A percentile compares a stretch with the other conserved stretches of the same genome.
Evolutionary conservation across 2,329 filamentous ascomycete genomes (phyloP).

Genomic region (Aspergillus brunneoviolaceus): DNA sequence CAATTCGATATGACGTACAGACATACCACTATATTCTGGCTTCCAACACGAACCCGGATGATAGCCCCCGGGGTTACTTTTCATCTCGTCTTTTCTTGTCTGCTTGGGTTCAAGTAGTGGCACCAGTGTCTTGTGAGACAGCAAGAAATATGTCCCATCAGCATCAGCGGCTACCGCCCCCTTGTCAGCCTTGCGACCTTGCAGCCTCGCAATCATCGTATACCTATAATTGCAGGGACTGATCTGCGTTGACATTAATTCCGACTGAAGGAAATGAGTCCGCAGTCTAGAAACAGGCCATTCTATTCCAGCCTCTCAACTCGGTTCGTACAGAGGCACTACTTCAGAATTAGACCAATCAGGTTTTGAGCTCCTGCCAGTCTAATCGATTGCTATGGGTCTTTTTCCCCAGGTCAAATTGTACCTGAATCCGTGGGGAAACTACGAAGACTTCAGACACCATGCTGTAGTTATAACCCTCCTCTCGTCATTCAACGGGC

Average conservation of each 20-base stretch:
- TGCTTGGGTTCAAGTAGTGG: background rate
- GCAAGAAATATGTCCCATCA: background rate
- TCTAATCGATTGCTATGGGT: slow-evolving; percentile 1
- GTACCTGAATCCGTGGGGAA: slow-evolving; percentile 15
- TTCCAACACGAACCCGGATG: background rate
- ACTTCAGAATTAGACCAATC: background rate
- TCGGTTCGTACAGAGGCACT: too few relatives aligned
- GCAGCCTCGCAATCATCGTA: background rate
- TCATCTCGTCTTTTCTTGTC: background rate
- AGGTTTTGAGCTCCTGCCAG: background rate
- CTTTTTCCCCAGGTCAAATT: slow-evolving; percentile 5
- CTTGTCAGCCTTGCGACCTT: background rate
- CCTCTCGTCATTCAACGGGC: background rate
- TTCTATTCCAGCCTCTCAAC: too few relatives aligned
- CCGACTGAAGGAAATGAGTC: too few relatives aligned
- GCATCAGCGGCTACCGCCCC: too few relatives aligned
- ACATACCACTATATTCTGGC: too few relatives aligned
- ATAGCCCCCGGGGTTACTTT: background rate
- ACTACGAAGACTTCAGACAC: slow-evolving; percentile 15
- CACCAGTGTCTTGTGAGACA: background rate
- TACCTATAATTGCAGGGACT: background rate
- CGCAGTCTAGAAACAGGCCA: too few relatives aligned
- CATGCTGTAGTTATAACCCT: slow-evolving; percentile 7
- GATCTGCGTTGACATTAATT: background rate
- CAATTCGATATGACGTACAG: background rate